Evolutionary conservation across 2,329 filamentous ascomycete species (phyloP), one percentile per base, ranked within the genome.

Genomic region (Epichloe amarillans): DNA sequence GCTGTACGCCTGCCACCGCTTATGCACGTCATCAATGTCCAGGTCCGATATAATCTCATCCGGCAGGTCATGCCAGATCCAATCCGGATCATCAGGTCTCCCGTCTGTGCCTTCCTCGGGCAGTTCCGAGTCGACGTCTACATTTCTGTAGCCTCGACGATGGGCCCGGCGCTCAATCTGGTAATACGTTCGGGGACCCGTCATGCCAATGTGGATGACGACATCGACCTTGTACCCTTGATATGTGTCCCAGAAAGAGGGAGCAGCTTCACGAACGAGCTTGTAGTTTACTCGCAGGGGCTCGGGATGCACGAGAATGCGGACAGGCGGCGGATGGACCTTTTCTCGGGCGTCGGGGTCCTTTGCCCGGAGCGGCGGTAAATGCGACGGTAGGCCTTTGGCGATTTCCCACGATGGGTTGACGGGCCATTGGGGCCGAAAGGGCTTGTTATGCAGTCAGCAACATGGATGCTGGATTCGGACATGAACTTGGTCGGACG

Each of bases 371-470:
- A 72, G 64, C 1, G 73, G 68, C 2, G 80, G 77, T 5, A 90
- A 75, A 57, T 77, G 75, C 2, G 75, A 65, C 3, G 87, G 83
- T n/a, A 94, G 77, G 19, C 70, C 72, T 26, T 72, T 74, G 46
- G 84, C 81, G 61, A 95, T 90, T 62, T 90, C 78, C 76, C 80
- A 90, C 3, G 88, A 88, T 8, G 88, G 87, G 62, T 95, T 95
- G 53, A 83, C 70, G 30, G 82, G 79, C 61, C 83, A 82, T 43
- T 83, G 70, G n/a, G 69, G 73, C 58, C 83, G 82, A 66, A 94
- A 95, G 1, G 88, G 84, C 86, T 49, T 23, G 5, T 49, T 38
- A 40, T 21, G 36, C 26, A 37, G 53, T 62, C 53, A 61, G 58
- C 52, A 3, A 19, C 42, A 4, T 44, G 12, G 23, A 30, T 44